Conservation (phyloP, 2,329 filamentous ascomycete genomes). For the Colletotrichum melonis region DNA sequence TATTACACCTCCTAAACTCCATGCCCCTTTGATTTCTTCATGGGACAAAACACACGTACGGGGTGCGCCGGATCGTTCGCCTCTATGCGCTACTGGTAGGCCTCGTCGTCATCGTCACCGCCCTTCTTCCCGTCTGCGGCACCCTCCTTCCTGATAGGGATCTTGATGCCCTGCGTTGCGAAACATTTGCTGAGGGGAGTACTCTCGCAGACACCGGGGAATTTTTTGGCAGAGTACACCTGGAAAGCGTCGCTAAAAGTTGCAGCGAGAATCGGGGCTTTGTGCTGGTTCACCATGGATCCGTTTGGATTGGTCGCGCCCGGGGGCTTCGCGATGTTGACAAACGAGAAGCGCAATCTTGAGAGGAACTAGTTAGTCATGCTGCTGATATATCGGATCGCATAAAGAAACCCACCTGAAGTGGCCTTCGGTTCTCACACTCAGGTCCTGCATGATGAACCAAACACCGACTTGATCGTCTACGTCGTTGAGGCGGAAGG, state of each 20-base stretch:
- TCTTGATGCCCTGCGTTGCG: slow-evolving; percentile 94
- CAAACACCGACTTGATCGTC: slow-evolving; percentile 88
- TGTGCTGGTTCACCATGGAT: slow-evolving; percentile 74
- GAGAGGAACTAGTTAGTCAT: not conserved
- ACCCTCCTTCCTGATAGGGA: slow-evolving; percentile 89
- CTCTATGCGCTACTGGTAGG: not conserved
- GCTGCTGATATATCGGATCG: not conserved
- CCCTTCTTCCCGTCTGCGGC: slow-evolving; percentile 59
- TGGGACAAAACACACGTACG: not conserved
- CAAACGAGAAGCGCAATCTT: slow-evolving; percentile 78
- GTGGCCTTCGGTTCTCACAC: slow-evolving; percentile 89
- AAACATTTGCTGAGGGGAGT: slow-evolving; percentile 93
- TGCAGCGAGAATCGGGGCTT: slow-evolving; percentile 84
- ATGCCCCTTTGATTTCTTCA: not conserved
- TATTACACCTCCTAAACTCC: not conserved
- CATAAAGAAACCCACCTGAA: slow-evolving; percentile 77
- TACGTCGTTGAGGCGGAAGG: slow-evolving; percentile 83
- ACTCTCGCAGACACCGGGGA: slow-evolving; percentile 95
- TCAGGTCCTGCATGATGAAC: slow-evolving; percentile 97
- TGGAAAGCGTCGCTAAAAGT: slow-evolving; percentile 91
- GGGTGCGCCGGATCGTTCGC: not conserved
- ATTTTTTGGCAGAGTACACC: slow-evolving; percentile 97
- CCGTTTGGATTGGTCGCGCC: slow-evolving; percentile 47
- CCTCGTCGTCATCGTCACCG: slow-evolving; percentile 64
- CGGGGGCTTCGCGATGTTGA: slow-evolving; percentile 70